Evolutionary conservation across 805 yeast species (phyloP), one percentile per base, ranked within the genome.

Genomic region (Sugiyamaella floridensis): DNA sequence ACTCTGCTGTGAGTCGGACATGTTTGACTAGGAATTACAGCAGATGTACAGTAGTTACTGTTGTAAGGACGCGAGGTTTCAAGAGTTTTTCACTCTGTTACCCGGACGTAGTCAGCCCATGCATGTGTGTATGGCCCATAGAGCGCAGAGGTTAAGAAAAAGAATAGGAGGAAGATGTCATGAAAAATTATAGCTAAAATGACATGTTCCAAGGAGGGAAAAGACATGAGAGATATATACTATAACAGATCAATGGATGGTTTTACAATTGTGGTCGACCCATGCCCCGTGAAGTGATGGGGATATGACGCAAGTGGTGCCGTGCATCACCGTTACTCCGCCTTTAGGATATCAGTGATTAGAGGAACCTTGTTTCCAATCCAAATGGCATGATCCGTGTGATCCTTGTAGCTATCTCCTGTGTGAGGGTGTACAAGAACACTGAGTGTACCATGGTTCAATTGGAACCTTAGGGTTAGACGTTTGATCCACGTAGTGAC

Each of bases 341-440:
- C 9, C 37, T 47, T 47, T 26, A 53, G 40, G 48, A 49, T 43
- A 19, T 58, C 50, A 4, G 32, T 50, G 37, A 64, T 63, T 48
- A 67, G 48, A 2, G 57, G 55, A 15, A 58, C 54, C 57, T 71
- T 73, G 55, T 75, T 72, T 8, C 85, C 85, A 45, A 80, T 64
- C 85, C 85, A 80, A 34, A 80, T 61, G 0, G 85, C 84, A 55
- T 76, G 71, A 4, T 60, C 60, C 0, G 84, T 80, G 60, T 80
- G 85, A 61, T 80, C 84, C 7, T 49, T 55, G 29, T 73, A 55
- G 5, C 64, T 63, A 45, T 69, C 75, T 4, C 75, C 76, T 6
- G 71, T 61, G 19, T 66, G 70, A 29, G 85, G 85, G 57, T 80
- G 85, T 28, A 80, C 76, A 56, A 80, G 66, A 2, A 80, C 84